Base-by-base conservation (phyloP, 228 moss, liverwort and hornwort species). In the Sphagnum magellanicum region DNA sequence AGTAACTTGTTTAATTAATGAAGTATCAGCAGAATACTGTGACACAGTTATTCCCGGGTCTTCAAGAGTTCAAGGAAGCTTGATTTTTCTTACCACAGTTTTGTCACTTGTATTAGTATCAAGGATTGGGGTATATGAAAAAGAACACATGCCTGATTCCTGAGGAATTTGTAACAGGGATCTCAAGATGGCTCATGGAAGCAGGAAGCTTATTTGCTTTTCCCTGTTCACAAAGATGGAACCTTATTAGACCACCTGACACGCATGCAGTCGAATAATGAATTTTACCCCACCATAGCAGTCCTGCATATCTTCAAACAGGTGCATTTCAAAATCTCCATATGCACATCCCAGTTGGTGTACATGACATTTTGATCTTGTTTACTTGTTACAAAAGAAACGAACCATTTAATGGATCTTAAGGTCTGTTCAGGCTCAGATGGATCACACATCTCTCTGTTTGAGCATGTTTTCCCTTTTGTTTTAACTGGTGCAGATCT, bases 271-370 rank as follows among this genome's bases (percentile, higher is more conserved):
- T 73, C 71, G 11, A 68, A 67, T 49, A 78, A 78, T 14, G 64
- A 80, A 61, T 80, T 65, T 51, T 76, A 78, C 55, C 83, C 87
- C 46, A 83, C 83, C 10, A 78, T 83, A 55, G 80, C 83, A 32
- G 87, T 87, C 57, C 80, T 87, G 61, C 80, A 83, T 68, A 83
- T 87, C 15, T 83, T 87, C 68, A 77, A 76, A 82, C 83, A 87
- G 83, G 86, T 85, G 68, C 9, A 53, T 32, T 32, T 32, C 0
- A 32, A 3, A 32, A 32, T 32, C 14, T 17, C 51, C 1, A 10
- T 32, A 32, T 32, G 32, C 1, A 2, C 32, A 32, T 32, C 32
- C 32, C 32, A 32, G 32, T 32, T 32, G 32, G 32, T 32, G 32
- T 32, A 32, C 32, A 32, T 32, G 32, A 3, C 32, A 32, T 32